A percentile compares a stretch with the other conserved stretches of the same genome.
These are phyloP conservation scores for Erythrophleum ivorense DNA, from an alignment of 331 rosid species.

Conservation along the genomic window DNA sequence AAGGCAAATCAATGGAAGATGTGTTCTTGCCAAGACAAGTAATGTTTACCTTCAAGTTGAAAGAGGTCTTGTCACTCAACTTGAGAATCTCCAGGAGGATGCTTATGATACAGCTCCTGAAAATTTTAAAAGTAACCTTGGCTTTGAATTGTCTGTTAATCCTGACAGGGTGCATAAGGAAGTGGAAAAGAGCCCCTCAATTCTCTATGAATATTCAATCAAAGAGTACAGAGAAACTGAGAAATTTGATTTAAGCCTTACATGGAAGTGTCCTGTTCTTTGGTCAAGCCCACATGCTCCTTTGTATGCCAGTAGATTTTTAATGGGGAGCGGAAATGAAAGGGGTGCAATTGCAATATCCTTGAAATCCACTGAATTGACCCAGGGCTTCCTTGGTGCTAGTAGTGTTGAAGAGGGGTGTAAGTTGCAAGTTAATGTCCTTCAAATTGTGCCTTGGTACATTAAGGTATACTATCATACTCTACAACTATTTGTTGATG, in stretches of 20 bases:
- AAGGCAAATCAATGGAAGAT: constrained; percentile 68
- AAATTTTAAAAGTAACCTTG: constrained; percentile 54
- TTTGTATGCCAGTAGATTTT: constrained; percentile 77
- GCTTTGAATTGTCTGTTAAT: constrained; percentile 73
- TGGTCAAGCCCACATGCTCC: constrained; percentile 84
- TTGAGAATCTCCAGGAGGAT: constrained; percentile 59
- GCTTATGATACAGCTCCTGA: constrained; percentile 46
- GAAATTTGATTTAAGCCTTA: constrained; percentile 80
- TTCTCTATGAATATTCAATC: constrained; percentile 69
- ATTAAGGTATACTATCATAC: constrained; percentile 92
- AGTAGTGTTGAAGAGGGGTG: constrained; percentile 56
- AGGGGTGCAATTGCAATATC: constrained; percentile 95
- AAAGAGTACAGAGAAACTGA: constrained; percentile 51
- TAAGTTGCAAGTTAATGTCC: constrained; percentile 71
- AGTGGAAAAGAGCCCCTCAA: constrained; percentile 54
- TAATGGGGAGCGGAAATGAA: constrained; percentile 94
- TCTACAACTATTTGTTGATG: constrained; percentile 68
- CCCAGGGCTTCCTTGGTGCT: constrained; percentile 43
- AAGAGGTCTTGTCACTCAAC: constrained; percentile 57
- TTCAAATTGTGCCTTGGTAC: constrained; percentile 99
- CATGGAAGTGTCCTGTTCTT: constrained; percentile 76
- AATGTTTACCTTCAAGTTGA: constrained; percentile 79
- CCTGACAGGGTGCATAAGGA: constrained; percentile 69
- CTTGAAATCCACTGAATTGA: constrained; percentile 66
- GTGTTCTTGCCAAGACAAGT: constrained; percentile 79